A percentile compares a stretch with the other conserved stretches of the same genome.
phyloP scores from a whole-genome alignment of 1,139 yeast species.

The Scheffersomyces illinoinensis region DNA sequence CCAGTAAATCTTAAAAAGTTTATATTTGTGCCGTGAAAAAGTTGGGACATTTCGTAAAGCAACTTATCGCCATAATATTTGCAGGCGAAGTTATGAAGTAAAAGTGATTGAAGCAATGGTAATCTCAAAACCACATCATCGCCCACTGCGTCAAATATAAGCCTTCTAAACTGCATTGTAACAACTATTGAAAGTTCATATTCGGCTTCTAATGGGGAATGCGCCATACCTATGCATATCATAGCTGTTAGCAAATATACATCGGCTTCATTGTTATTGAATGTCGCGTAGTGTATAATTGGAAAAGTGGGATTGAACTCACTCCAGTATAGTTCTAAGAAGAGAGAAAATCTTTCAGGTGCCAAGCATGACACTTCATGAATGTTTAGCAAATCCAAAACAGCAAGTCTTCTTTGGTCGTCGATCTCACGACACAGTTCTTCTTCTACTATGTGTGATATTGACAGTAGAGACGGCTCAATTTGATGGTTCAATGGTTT shows the following conservation, averaged over 20 bases:
- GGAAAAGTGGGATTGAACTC: slow-evolving; percentile 32
- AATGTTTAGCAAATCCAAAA: background rate
- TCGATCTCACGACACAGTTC: background rate
- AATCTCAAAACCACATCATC: slow-evolving; percentile 12
- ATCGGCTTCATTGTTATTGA: slow-evolving; percentile 28
- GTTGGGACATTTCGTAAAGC: slow-evolving; percentile 23
- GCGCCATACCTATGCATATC: slow-evolving; percentile 37
- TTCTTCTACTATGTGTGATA: background rate
- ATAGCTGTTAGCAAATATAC: slow-evolving; percentile 31
- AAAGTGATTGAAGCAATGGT: slow-evolving; percentile 22
- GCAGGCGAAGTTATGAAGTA: slow-evolving; percentile 19
- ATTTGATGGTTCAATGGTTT: background rate
- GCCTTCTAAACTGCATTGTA: slow-evolving; percentile 6
- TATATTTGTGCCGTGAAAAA: slow-evolving; percentile 29
- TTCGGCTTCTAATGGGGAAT: slow-evolving; percentile 16
- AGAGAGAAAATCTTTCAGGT: background rate
- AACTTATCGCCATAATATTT: slow-evolving; percentile 23
- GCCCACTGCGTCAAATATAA: slow-evolving; percentile 6
- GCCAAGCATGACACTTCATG: background rate
- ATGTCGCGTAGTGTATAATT: slow-evolving; percentile 40
- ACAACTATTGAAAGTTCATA: slow-evolving; percentile 13
- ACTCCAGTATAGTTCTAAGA: slow-evolving; percentile 24
- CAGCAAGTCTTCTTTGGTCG: background rate
- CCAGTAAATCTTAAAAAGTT: slow-evolving; percentile 27
- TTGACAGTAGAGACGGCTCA: background rate